These are phyloP conservation scores for Scheffersomyces segobiensis DNA, from an alignment of 1,139 yeast genomes.

Conservation along the genomic window DNA sequence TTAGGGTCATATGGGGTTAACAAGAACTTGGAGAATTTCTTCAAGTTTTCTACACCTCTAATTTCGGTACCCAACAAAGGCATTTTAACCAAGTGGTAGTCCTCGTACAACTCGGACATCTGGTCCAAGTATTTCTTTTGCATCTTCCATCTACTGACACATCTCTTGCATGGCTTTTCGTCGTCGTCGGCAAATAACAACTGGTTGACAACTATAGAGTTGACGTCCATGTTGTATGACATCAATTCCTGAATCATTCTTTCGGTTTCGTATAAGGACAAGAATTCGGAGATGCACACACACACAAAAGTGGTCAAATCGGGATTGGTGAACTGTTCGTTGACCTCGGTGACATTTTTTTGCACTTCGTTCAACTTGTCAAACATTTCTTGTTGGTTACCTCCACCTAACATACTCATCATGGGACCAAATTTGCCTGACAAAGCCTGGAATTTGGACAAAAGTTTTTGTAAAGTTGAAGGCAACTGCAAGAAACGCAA, in stretches of 20 bases:
- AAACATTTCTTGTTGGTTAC: slow-evolving; percentile 75
- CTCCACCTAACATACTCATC: slow-evolving; percentile 73
- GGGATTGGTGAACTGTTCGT: slow-evolving; percentile 92
- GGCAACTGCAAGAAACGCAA: slow-evolving; percentile 92
- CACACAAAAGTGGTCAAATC: slow-evolving; percentile 95
- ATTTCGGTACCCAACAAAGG: slow-evolving; percentile 94
- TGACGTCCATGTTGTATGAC: slow-evolving; percentile 93
- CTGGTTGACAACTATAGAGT: slow-evolving; percentile 93
- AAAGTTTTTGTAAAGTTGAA: slow-evolving; percentile 80
- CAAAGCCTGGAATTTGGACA: slow-evolving; percentile 83
- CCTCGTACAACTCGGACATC: slow-evolving; percentile 91
- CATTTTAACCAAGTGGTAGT: slow-evolving; percentile 92
- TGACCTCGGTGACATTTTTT: slow-evolving; percentile 80
- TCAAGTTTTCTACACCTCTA: slow-evolving; percentile 84
- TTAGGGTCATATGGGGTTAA: slow-evolving; percentile 71
- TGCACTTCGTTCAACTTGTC: slow-evolving; percentile 82
- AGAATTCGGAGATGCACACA: slow-evolving; percentile 94
- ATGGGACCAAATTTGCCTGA: slow-evolving; percentile 90
- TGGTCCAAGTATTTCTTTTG: slow-evolving; percentile 93
- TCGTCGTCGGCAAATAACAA: slow-evolving; percentile 80
- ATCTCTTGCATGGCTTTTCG: slow-evolving; percentile 74
- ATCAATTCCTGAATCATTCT: slow-evolving; percentile 95
- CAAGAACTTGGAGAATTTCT: slow-evolving; percentile 70
- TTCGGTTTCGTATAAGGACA: slow-evolving; percentile 94
- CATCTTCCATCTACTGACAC: slow-evolving; percentile 93